Evolutionary conservation across 2,329 filamentous ascomycete species (phyloP).

Genomic region (Fusarium proliferatum): DNA sequence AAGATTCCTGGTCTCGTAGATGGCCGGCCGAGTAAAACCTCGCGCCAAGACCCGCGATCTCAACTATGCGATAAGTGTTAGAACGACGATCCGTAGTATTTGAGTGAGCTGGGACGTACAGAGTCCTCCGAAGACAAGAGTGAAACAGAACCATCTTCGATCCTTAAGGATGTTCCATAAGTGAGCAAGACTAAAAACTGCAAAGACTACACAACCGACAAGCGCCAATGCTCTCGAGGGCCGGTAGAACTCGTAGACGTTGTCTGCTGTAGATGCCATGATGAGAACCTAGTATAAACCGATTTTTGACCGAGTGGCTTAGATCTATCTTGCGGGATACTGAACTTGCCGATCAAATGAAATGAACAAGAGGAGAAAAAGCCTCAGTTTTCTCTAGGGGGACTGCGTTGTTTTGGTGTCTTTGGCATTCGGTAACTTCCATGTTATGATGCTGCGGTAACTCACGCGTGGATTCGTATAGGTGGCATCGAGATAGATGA

Average conservation of each 20-base stretch:
- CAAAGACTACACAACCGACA: neutral
- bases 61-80: neutral
- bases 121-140: neutral
- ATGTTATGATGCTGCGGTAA: too few species aligned
- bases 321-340: too few species aligned
- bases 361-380: too few species aligned
- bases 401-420: too few species aligned
- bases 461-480: too few species aligned
- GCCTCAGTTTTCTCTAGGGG: too few species aligned
- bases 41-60: neutral
- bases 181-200: neutral
- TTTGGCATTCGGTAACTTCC: too few species aligned
- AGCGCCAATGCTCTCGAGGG: neutral
- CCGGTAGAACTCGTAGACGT: neutral
- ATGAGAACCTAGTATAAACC: too few species aligned
- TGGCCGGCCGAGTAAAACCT: neutral
- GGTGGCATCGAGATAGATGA: too few species aligned
- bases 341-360: too few species aligned
- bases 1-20: neutral
- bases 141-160: neutral
- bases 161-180: too few species aligned
- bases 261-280: neutral
- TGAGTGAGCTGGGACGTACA: neutral
- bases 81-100: rapidly evolving
- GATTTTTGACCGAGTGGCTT: too few species aligned